Evolutionary conservation across 495 filamentous ascomycete genomes (phyloP).

Genomic region (Xylaria acuta): DNA sequence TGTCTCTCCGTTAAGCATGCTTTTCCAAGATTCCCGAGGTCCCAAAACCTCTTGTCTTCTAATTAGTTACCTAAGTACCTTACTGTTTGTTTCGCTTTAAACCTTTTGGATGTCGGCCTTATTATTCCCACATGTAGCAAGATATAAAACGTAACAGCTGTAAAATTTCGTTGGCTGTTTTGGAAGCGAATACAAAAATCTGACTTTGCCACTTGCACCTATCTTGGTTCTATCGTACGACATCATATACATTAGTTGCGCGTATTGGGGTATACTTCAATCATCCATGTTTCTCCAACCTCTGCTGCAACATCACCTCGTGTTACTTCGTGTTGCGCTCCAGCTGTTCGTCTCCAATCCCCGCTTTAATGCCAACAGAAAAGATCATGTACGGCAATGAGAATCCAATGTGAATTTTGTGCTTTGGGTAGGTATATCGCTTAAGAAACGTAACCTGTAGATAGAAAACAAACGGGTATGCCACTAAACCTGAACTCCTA

Average conservation of each 20-base stretch:
- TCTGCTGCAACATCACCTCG: slow-evolving; percentile 20
- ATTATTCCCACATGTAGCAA: not conserved
- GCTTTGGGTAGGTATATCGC: slow-evolving; percentile 29
- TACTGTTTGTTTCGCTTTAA: not conserved
- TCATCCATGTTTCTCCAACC: slow-evolving; percentile 28
- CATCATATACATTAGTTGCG: slow-evolving; percentile 49
- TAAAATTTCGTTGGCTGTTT: not conserved
- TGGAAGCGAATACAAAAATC: not conserved
- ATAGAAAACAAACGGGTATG: slow-evolving; percentile 45
- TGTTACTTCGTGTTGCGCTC: slow-evolving; percentile 35
- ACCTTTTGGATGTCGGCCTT: not conserved
- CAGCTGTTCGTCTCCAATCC: slow-evolving; percentile 25
- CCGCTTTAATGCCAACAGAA: slow-evolving; percentile 15
- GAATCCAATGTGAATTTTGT: slow-evolving; percentile 26
- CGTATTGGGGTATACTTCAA: slow-evolving; percentile 39
- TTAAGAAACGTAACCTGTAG: slow-evolving; percentile 31
- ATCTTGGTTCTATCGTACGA: slow-evolving; percentile 43
- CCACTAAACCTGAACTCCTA: slow-evolving; percentile 39
- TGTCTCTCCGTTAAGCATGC: no score
- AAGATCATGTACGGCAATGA: slow-evolving; percentile 31
- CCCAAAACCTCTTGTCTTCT: not conserved
- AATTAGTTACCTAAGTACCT: not conserved
- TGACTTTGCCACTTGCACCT: slow-evolving; percentile 15
- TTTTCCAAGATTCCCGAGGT: no score
- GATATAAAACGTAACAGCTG: not conserved